These are phyloP conservation scores for Pseudogymnoascus sp. DNA, from an alignment of 2,329 filamentous ascomycete genomes.

Conservation along the genomic window DNA sequence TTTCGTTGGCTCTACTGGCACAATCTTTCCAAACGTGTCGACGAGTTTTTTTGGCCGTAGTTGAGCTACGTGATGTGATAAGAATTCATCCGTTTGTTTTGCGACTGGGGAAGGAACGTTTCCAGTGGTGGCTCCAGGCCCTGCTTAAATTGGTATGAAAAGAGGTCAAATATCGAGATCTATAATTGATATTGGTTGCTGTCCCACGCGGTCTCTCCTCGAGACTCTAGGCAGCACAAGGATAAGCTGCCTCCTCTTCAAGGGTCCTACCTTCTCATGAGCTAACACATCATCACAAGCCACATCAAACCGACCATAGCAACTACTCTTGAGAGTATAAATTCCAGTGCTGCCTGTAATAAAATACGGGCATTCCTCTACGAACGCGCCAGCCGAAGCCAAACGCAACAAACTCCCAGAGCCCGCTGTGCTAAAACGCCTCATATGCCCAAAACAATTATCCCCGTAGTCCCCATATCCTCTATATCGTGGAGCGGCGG, in stretches of 20 bases:
- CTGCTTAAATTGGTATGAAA: too few relatives aligned
- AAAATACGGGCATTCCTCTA: slow-evolving; percentile 1
- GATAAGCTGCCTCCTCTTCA: neutral
- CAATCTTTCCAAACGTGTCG: too few relatives aligned
- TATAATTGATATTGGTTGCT: too few relatives aligned
- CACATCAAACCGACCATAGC: neutral
- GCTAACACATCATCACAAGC: neutral
- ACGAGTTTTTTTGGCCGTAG: too few relatives aligned
- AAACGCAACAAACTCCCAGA: neutral
- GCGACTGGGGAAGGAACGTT: too few relatives aligned
- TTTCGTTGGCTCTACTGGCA: too few relatives aligned
- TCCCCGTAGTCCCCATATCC: neutral
- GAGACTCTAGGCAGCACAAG: neutral
- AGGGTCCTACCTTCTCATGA: neutral
- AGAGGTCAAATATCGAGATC: too few relatives aligned
- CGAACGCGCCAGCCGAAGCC: neutral
- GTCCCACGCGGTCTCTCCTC: neutral
- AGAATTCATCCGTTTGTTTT: too few relatives aligned
- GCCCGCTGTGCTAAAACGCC: slow-evolving; percentile 9
- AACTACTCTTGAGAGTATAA: neutral
- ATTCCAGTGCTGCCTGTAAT: neutral
- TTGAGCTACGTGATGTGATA: too few relatives aligned
- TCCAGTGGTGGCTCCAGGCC: too few relatives aligned
- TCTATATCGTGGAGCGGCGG: slow-evolving; percentile 8
- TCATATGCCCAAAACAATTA: slow-evolving; percentile 8